phyloP scores from a whole-genome alignment of 108 stramenopile species.

The Nitzschia sp. region DNA sequence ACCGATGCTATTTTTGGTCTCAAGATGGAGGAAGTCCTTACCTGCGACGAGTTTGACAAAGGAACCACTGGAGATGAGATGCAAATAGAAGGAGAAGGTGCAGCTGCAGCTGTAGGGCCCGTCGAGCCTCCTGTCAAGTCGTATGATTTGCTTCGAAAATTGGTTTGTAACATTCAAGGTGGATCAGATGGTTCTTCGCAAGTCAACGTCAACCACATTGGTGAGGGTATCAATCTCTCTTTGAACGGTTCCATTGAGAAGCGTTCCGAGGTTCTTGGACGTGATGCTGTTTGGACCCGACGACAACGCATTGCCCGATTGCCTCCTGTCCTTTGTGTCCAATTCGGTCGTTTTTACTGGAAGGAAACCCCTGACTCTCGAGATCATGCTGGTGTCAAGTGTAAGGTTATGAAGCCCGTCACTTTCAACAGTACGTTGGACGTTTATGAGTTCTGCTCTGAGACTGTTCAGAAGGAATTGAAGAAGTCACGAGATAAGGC shows the following conservation, averaged over 20 bases:
- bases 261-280: constrained; percentile 83
- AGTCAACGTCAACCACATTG: constrained; percentile 80
- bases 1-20: constrained; percentile 93
- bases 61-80: constrained; percentile 42
- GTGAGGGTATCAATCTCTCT: constrained; percentile 89
- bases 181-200: constrained; percentile 71
- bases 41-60: constrained; percentile 83
- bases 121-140: constrained; percentile 68
- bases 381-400: constrained; percentile 98
- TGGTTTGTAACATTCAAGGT: constrained; percentile 99
- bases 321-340: constrained; percentile 90
- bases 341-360: constrained; percentile 99
- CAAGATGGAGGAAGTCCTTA: constrained; percentile 91
- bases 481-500: constrained; percentile 83
- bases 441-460: constrained; percentile 92
- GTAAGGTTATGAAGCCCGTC: constrained; percentile 99
- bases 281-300: constrained; percentile 92
- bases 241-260: constrained; percentile 94
- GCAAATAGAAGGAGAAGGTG: constrained; percentile 45
- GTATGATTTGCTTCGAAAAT: constrained; percentile 85
- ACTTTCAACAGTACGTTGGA: constrained; percentile 88
- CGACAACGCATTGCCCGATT: constrained; percentile 86
- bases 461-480: constrained; percentile 82
- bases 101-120: constrained; percentile 13
- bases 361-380: constrained; percentile 95